Percentiles rank a stretch among this genome's conserved stretches.
phyloP scores from a whole-genome alignment of 2,329 filamentous ascomycete genomes.

The Stagonosporopsis tanaceti region DNA sequence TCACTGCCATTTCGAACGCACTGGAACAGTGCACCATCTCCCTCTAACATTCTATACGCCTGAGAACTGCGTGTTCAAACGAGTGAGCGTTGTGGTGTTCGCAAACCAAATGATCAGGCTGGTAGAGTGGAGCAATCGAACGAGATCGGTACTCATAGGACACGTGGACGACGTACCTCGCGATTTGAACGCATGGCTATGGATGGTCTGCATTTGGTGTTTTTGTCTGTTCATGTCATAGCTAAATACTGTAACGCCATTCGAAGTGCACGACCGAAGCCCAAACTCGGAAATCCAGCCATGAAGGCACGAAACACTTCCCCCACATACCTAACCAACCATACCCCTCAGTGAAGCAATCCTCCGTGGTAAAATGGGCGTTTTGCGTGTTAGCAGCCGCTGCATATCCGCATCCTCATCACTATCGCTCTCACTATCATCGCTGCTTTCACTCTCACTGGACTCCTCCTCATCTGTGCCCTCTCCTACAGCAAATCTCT shows the following conservation, averaged over 20 bases:
- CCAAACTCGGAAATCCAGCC: no score
- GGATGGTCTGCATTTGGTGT: no score
- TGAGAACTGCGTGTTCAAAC: not conserved
- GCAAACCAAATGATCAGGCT: no score
- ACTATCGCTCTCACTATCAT: not conserved
- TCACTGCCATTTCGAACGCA: not conserved
- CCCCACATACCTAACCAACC: not conserved
- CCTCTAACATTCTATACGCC: not conserved
- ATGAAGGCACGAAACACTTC: not conserved
- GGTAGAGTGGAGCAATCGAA: no score
- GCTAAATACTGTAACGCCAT: no score
- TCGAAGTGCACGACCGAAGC: not conserved
- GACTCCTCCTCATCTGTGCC: not conserved
- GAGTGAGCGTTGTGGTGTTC: no score
- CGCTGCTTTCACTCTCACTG: conserved; percentile 9
- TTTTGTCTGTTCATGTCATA: no score
- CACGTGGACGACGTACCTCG: no score
- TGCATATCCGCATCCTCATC: not conserved
- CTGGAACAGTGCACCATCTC: not conserved
- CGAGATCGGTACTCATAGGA: no score
- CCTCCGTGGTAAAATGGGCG: conserved; percentile 1
- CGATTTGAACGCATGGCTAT: no score
- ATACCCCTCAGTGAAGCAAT: not conserved
- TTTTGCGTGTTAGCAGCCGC: not conserved
- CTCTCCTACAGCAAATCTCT: not conserved